Evolutionary conservation across 208 protist genomes (phyloP), one percentile per base, ranked within the genome.

Genomic region (Trypanosomatidae sp.): DNA sequence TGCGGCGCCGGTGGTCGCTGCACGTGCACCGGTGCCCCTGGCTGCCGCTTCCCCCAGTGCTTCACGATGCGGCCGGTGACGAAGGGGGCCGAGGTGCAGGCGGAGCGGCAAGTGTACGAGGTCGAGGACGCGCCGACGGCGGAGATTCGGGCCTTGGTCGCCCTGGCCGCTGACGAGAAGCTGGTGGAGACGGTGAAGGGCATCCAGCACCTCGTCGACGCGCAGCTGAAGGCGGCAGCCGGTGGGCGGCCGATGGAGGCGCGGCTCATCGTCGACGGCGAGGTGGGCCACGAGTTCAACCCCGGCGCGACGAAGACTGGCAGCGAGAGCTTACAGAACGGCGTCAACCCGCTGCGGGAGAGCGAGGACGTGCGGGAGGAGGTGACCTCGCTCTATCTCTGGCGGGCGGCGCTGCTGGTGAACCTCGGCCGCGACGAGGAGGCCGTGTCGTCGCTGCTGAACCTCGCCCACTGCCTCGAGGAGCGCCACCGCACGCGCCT

Each of bases 351-450:
- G 6, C 82, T 95, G 15, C 41, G 65, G 15, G 86, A 85, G 43
- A 74, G 65, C 19, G 86, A 85, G 43, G 76, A 76, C 62, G 82
- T 93, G 62, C 84, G 86, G 3, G 82, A 93, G 68, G 86, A 90
- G 55, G 66, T 94, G 10, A 77, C 79, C 9, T 72, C 79, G 19
- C 77, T 95, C 7, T 93, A 92, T 71, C 67, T 90, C 39, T 95
- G 91, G 91, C 84, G 91, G 17, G 91, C 91, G 0, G 82, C 89
- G 36, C 82, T 95, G 80, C 81, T 94, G 25, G 91, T 95, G 3
- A 93, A 91, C 74, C 75, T 88, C 72, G 79, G 91, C 55, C 77
- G 71, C 28, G 91, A 93, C 74, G 89, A 88, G 70, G 62, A 76
- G 65, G 91, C 89, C 0, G 91, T 95, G 1, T 65, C 52, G 69